Base-by-base conservation (phyloP, 805 yeast genomes). In the Candida koratica region DNA sequence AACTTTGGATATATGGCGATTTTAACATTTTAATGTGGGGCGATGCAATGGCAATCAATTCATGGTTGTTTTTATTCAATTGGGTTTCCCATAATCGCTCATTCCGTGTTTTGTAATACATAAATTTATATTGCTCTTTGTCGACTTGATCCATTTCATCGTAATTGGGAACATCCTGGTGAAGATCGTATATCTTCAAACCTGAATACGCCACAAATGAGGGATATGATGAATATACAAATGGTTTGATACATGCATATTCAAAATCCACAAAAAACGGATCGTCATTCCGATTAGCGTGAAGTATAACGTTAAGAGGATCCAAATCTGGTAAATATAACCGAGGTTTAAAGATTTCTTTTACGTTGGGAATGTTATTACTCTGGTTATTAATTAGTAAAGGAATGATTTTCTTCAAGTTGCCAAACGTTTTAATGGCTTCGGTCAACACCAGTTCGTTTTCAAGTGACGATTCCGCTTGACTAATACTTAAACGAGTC, bases 71-170 rank as follows among this genome's bases (percentile, higher is more conserved):
- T 31, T 75, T 73, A 51, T 83, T 85, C 48, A 89, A 67, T 17
- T 80, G 75, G 41, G 75, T 61, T 61, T 90, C 97, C 89, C 95
- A 90, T 39, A 84, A 61, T 48, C 83, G 80, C 61, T 90, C 95
- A 56, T 89, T 87, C 69, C 96, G 80, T 4, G 97, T 89, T 60
- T 90, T 79, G 49, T 79, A 79, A 59, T 81, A 81, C 80, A 90
- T 85, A 62, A 84, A 89, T 51, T 81, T 81, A 50, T 84, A 84
- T 56, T 89, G 89, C 44, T 77, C 80, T 61, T 82, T 75, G 46
- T 86, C 93, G 28, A 74, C 62, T 27, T 83, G 94, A 33, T 75
- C 75, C 61, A 89, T 63, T 37, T 71, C 64, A 3, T 75, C 77
- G 58, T 67, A 89, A 33, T 77, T 79, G 28, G 83, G 87, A 42